Percentiles rank a stretch among this genome's conserved stretches.
Evolutionary conservation across 2,329 filamentous ascomycete species (phyloP).

Genomic region (Fusarium dimerum): DNA sequence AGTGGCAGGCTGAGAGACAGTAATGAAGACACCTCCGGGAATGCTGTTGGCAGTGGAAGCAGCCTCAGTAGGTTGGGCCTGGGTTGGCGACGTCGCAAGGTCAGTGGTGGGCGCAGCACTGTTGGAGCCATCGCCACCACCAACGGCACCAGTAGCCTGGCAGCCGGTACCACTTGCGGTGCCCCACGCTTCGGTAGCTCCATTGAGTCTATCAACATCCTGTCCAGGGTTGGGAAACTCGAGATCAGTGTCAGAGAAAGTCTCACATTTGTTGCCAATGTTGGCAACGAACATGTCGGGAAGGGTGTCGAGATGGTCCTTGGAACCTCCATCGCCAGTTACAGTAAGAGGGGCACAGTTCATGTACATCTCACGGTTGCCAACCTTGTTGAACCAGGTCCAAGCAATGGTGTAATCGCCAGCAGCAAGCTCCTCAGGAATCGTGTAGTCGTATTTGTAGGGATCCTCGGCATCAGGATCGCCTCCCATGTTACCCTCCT

Average conservation of each 20-base stretch:
- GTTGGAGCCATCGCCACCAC: conserved; percentile 27
- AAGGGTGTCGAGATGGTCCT: conserved; percentile 62
- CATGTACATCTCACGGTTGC: conserved; percentile 98
- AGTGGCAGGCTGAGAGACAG: conserved; percentile 23
- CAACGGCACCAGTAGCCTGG: conserved; percentile 24
- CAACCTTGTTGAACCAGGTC: conserved; percentile 93
- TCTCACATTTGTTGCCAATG: conserved; percentile 55
- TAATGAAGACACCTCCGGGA: conserved; percentile 45
- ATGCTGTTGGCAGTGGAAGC: conserved; percentile 7
- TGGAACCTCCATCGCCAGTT: conserved; percentile 49
- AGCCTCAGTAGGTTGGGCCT: conserved; percentile 4
- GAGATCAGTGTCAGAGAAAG: conserved; percentile 51
- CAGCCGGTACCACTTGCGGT: conserved; percentile 26
- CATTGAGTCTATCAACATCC: conserved; percentile 51
- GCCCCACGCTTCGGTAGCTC: conserved; percentile 36
- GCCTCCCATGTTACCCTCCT: conserved; percentile 57
- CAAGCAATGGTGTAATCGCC: conserved; percentile 84
- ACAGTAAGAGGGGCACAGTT: conserved; percentile 82
- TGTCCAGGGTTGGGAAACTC: conserved; percentile 63
- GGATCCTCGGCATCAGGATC: conserved; percentile 47
- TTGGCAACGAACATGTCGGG: conserved; percentile 73
- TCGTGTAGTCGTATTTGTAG: conserved; percentile 65
- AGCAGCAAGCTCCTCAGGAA: conserved; percentile 70
- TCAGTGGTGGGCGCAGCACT: conserved; percentile 14
- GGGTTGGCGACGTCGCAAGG: not conserved